Evolutionary conservation across 179 eudicot genomes (phyloP).

Genomic region (Kewa caespitosa): DNA sequence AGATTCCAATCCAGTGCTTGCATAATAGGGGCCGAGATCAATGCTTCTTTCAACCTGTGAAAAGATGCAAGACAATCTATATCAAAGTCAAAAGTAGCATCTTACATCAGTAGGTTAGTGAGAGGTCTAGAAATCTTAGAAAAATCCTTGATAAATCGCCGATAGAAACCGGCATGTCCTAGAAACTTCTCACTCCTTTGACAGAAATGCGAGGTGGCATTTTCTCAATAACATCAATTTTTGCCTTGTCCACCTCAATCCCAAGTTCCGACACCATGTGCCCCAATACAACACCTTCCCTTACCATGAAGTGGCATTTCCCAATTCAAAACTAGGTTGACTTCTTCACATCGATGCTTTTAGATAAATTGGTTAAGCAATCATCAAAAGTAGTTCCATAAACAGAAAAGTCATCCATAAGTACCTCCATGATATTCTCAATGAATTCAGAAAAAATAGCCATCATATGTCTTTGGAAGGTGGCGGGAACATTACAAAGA

Average conservation of each 20-base stretch:
- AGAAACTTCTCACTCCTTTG: background rate
- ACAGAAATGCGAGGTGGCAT: background rate
- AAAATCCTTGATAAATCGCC: background rate
- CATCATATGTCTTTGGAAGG: background rate
- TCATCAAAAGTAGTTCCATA: background rate
- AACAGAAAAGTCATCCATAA: background rate
- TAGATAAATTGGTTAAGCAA: background rate
- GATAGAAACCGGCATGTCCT: background rate
- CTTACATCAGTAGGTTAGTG: background rate
- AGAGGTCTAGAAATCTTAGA: background rate
- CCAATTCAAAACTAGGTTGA: background rate
- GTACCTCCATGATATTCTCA: background rate
- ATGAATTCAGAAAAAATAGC: background rate
- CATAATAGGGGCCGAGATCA: background rate
- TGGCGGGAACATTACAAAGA: background rate
- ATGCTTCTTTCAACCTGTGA: background rate
- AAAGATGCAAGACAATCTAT: background rate
- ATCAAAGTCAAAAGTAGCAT: background rate
- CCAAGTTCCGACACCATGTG: background rate
- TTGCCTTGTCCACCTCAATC: background rate
- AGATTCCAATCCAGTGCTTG: background rate
- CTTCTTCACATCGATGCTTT: background rate
- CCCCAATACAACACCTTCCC: background rate
- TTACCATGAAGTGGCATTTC: background rate
- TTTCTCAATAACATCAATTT: background rate